A percentile compares a stretch with the other conserved stretches of the same genome.
Conservation (phyloP, 1,284 basidiomycete species). For the Leccinum fuscescens region DNA sequence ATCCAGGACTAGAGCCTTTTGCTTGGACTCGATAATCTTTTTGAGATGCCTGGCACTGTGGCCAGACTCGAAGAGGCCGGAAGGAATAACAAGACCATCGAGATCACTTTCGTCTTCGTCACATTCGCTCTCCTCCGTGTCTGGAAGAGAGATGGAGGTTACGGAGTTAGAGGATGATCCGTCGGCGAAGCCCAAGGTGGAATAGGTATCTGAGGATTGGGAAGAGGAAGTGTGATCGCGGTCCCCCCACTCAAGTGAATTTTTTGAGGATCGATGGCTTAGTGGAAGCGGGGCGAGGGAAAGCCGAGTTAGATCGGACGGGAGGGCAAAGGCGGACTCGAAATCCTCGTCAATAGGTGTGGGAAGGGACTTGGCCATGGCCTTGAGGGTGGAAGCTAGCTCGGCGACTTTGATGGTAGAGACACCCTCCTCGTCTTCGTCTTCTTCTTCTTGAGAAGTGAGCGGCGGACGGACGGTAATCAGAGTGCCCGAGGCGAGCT, state of each 20-base stretch:
- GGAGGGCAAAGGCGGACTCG: constrained; percentile 74
- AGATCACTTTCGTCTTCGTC: constrained; percentile 70
- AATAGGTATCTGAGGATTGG: constrained; percentile 79
- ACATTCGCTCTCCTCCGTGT: constrained; percentile 67
- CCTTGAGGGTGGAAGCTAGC: constrained; percentile 40
- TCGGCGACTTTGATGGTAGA: constrained; percentile 74
- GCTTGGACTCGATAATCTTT: constrained; percentile 73
- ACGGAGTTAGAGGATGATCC: constrained; percentile 69
- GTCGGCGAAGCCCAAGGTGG: constrained; percentile 69
- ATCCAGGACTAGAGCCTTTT: constrained; percentile 51
- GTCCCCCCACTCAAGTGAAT: constrained; percentile 80
- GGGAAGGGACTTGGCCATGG: constrained; percentile 34
- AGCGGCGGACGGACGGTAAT: constrained; percentile 66
- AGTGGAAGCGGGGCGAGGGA: constrained; percentile 73
- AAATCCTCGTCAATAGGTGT: constrained; percentile 63
- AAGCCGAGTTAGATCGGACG: constrained; percentile 71
- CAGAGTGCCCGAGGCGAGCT: constrained; percentile 33
- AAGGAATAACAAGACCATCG: constrained; percentile 76
- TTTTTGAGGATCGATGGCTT: constrained; percentile 71
- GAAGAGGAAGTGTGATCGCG: constrained; percentile 78
- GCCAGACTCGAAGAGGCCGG: constrained; percentile 68
- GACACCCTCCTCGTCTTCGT: constrained; percentile 73
- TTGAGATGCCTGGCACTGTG: constrained; percentile 64
- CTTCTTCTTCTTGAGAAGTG: constrained; percentile 45
- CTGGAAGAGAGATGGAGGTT: constrained; percentile 61